Conservation (phyloP, 31 red algal species). For the Odonthalia washingtoniensis region DNA sequence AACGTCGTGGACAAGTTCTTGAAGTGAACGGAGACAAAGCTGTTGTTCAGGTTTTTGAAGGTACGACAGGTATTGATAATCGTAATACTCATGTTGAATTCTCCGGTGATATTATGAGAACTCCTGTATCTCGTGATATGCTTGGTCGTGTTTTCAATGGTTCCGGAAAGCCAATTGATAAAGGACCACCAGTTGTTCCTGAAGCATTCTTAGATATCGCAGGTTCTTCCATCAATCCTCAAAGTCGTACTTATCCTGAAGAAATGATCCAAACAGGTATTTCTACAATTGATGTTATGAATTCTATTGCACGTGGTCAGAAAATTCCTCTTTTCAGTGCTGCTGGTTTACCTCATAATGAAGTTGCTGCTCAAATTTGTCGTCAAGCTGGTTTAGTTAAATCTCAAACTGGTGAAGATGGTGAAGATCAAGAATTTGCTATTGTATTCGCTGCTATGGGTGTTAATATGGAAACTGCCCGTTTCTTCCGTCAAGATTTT, state of each 20-base stretch:
- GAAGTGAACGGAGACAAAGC: conserved; percentile 93
- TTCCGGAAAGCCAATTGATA: conserved; percentile 94
- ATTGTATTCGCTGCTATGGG: conserved; percentile 99
- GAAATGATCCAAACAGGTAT: conserved; percentile 99
- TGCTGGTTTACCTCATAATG: conserved; percentile 94
- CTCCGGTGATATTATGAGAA: conserved; percentile 88
- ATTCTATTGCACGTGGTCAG: conserved; percentile 92
- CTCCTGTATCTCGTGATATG: conserved; percentile 88
- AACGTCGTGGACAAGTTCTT: conserved; percentile 88
- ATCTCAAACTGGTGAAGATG: conserved; percentile 17
- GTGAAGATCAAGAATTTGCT: conserved; percentile 83
- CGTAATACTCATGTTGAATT: conserved; percentile 82
- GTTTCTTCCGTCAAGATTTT: conserved; percentile 98
- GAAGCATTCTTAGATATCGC: conserved; percentile 91
- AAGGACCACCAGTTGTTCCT: conserved; percentile 82
- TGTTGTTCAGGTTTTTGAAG: conserved; percentile 98
- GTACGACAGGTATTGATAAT: conserved; percentile 97
- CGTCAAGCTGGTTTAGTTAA: conserved; percentile 87
- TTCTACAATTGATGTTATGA: conserved; percentile 98
- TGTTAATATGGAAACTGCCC: conserved; percentile 97
- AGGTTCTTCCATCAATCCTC: conserved; percentile 89
- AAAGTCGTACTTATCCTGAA: conserved; percentile 86
- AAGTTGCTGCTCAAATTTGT: conserved; percentile 97
- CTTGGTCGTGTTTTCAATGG: conserved; percentile 97
- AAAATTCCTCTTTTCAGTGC: conserved; percentile 97